Percentiles rank a stretch among this genome's conserved stretches.
Conservation (phyloP, 1,139 yeast species). For the Pichia sp. region DNA sequence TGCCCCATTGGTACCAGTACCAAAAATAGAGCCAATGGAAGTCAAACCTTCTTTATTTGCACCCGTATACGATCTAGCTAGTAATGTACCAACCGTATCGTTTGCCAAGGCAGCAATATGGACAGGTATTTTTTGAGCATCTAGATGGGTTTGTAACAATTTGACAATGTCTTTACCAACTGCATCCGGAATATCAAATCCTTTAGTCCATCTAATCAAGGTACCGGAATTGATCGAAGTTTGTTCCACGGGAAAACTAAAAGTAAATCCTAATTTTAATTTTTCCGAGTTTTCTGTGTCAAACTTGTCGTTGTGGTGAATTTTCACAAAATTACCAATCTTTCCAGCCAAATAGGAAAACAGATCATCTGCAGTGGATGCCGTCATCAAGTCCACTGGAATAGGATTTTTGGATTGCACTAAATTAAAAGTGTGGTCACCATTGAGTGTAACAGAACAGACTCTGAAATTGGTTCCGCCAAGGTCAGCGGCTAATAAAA, state of each 20-base stretch:
- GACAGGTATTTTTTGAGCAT: constrained; percentile 52
- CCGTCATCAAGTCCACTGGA: constrained; percentile 60
- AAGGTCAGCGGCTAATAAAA: constrained; percentile 71
- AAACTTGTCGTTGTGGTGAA: constrained; percentile 46
- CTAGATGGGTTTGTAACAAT: constrained; percentile 61
- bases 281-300: constrained; percentile 19
- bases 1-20: constrained; percentile 96
- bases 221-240: constrained; percentile 70
- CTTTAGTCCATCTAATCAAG: constrained; percentile 91
- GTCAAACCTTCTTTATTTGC: constrained; percentile 60
- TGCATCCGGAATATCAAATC: constrained; percentile 76
- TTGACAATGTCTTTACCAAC: constrained; percentile 77
- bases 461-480: constrained; percentile 91
- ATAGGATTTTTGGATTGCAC: constrained; percentile 68
- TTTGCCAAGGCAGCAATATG: constrained; percentile 83
- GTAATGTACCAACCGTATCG: constrained; percentile 89
- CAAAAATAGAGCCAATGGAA: constrained; percentile 81
- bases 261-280: constrained; percentile 82
- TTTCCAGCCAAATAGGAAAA: constrained; percentile 69
- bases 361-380: constrained; percentile 42
- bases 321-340: constrained; percentile 51
- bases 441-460: constrained; percentile 71
- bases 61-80: constrained; percentile 78
- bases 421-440: constrained; percentile 69
- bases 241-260: constrained; percentile 87